phyloP scores from a whole-genome alignment of 1,139 yeast species.

The Lodderomyces jiufengensis region DNA sequence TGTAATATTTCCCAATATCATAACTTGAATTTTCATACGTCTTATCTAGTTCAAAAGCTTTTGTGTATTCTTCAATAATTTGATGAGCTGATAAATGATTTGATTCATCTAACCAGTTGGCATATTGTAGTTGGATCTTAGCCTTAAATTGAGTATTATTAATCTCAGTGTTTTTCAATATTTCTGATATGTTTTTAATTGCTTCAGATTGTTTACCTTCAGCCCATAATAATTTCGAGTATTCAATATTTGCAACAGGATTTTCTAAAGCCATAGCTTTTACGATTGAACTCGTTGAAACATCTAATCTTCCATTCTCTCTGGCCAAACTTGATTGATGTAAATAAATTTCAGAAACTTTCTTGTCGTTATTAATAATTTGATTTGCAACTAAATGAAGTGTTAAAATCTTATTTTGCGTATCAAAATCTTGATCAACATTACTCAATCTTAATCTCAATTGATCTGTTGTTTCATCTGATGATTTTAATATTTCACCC shows the following conservation, averaged over 20 bases:
- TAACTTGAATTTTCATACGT: slow-evolving; percentile 80
- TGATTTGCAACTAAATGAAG: slow-evolving; percentile 56
- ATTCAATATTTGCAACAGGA: slow-evolving; percentile 66
- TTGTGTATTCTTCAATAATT: slow-evolving; percentile 65
- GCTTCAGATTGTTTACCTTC: slow-evolving; percentile 91
- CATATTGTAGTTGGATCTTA: slow-evolving; percentile 66
- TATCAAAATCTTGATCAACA: slow-evolving; percentile 59
- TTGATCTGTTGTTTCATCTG: slow-evolving; percentile 20
- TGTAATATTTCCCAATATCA: slow-evolving; percentile 75
- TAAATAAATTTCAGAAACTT: slow-evolving; percentile 50
- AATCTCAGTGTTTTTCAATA: slow-evolving; percentile 20
- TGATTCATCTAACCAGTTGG: slow-evolving; percentile 85
- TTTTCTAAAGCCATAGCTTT: slow-evolving; percentile 54
- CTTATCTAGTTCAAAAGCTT: slow-evolving; percentile 54
- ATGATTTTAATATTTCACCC: slow-evolving; percentile 22
- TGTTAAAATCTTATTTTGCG: slow-evolving; percentile 59
- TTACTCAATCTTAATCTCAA: slow-evolving; percentile 41
- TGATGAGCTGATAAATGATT: slow-evolving; percentile 79
- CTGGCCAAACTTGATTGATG: slow-evolving; percentile 66
- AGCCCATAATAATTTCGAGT: slow-evolving; percentile 83
- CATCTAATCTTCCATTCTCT: slow-evolving; percentile 63
- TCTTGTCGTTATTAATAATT: slow-evolving; percentile 28
- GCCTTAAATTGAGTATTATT: slow-evolving; percentile 31
- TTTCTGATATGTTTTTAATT: slow-evolving; percentile 55
- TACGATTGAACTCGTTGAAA: slow-evolving; percentile 71